These are phyloP conservation scores for Thermomyces lanuginosus DNA, from an alignment of 2,329 filamentous ascomycete genomes.

Conservation along the genomic window DNA sequence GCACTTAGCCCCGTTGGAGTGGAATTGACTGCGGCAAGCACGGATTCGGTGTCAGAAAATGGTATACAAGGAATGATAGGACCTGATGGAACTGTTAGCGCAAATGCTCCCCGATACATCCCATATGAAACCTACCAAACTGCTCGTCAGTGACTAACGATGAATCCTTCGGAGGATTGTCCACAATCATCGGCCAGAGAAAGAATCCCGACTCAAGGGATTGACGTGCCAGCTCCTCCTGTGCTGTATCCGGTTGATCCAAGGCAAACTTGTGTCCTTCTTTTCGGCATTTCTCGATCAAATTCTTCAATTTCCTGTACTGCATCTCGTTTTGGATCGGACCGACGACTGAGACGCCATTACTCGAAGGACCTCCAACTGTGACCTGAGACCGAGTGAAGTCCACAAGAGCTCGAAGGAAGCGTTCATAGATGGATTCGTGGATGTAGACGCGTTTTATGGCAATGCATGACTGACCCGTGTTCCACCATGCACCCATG, in stretches of 20 bases:
- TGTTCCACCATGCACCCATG: not conserved
- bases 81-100: no score
- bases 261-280: not conserved
- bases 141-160: slow-evolving; percentile 1
- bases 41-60: no score
- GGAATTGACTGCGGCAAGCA: no score
- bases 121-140: slow-evolving; percentile 1
- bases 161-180: slow-evolving; percentile 1
- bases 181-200: slow-evolving; percentile 2
- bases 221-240: no score
- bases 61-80: no score
- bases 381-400: not conserved
- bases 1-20: slow-evolving; percentile 3
- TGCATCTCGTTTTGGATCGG: slow-evolving; percentile 3
- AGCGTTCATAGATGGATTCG: slow-evolving; percentile 1
- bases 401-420: not conserved
- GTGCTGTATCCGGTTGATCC: not conserved
- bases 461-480: slow-evolving; percentile 1
- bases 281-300: not conserved
- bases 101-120: not conserved
- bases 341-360: no score
- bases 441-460: slow-evolving; percentile 2
- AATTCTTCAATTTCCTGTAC: not conserved
- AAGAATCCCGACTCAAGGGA: no score
- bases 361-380: no score